Conservation (phyloP, 75 land plant genomes). For the Cunninghamia lanceolata region DNA sequence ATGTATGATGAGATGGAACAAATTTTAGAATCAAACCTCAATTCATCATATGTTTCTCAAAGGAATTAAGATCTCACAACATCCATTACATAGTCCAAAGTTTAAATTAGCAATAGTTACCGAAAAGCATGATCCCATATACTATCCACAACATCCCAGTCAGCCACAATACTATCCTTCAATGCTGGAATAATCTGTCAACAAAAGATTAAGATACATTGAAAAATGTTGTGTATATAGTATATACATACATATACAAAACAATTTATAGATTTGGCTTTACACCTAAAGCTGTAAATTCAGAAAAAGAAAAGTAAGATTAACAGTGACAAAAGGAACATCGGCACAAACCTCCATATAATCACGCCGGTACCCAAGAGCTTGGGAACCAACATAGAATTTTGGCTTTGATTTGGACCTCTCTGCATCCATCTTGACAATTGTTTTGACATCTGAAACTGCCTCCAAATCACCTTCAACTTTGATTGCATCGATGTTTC, state of each 20-base stretch:
- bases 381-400: slow-evolving; percentile 81
- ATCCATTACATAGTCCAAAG: background rate
- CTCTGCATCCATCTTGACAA: slow-evolving; percentile 32
- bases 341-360: slow-evolving; percentile 74
- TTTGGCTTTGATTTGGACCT: slow-evolving; percentile 66
- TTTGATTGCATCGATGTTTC: slow-evolving; percentile 36
- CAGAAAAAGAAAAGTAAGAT: background rate
- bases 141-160: slow-evolving; percentile 96
- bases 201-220: background rate
- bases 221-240: background rate
- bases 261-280: background rate
- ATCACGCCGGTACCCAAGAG: slow-evolving; percentile 76
- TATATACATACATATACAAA: background rate
- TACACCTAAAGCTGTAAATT: background rate
- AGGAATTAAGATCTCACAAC: background rate
- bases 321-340: background rate
- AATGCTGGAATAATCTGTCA: slow-evolving; percentile 84
- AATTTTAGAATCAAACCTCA: background rate
- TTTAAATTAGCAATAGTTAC: slow-evolving; percentile 27
- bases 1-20: background rate
- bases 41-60: background rate
- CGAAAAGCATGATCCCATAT: slow-evolving; percentile 96
- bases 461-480: slow-evolving; percentile 55
- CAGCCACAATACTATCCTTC: slow-evolving; percentile 84
- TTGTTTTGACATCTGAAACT: slow-evolving; percentile 41